Conservation (phyloP, 1,284 basidiomycete species). For the Rhodotorula glutinis region DNA sequence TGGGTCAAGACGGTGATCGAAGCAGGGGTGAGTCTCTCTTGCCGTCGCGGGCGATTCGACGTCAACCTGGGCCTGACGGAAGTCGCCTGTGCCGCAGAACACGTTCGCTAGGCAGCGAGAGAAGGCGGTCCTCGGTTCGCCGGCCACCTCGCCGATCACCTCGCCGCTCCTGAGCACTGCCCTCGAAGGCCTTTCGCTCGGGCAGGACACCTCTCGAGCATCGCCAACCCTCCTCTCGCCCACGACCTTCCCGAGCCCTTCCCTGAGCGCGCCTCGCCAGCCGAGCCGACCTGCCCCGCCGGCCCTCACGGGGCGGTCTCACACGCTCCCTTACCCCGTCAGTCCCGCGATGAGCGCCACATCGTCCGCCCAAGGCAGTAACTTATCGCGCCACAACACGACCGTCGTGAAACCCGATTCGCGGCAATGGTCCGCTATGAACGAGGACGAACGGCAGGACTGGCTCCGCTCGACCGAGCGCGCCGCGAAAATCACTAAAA, state of each 20-base stretch:
- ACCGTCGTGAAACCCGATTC: conserved; percentile 25
- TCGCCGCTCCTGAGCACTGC: conserved; percentile 1
- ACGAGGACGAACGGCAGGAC: conserved; percentile 15
- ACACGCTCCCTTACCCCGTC: not conserved
- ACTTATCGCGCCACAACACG: not conserved
- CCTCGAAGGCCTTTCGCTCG: not conserved
- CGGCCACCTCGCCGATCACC: not conserved
- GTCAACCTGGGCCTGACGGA: too few species aligned
- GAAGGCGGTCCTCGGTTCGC: conserved; percentile 17
- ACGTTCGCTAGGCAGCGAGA: conserved; percentile 22
- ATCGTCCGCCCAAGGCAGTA: not conserved
- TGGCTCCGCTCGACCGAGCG: conserved; percentile 18
- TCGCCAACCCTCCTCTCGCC: not conserved
- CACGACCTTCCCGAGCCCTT: not conserved
- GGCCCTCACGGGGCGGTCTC: conserved; percentile 12
- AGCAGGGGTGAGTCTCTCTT: conserved; percentile 25
- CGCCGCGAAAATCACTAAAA: conserved; percentile 24
- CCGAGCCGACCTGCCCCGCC: conserved; percentile 14
- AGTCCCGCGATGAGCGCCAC: conserved; percentile 6
- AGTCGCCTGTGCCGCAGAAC: conserved; percentile 9
- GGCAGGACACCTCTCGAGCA: not conserved
- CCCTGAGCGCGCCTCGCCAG: not conserved
- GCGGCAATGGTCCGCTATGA: conserved; percentile 24
- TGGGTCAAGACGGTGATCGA: conserved; percentile 40
- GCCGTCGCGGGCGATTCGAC: too few species aligned